Evolutionary conservation across 257 asterid genomes (phyloP).

Genomic region (Lycium barbarum): DNA sequence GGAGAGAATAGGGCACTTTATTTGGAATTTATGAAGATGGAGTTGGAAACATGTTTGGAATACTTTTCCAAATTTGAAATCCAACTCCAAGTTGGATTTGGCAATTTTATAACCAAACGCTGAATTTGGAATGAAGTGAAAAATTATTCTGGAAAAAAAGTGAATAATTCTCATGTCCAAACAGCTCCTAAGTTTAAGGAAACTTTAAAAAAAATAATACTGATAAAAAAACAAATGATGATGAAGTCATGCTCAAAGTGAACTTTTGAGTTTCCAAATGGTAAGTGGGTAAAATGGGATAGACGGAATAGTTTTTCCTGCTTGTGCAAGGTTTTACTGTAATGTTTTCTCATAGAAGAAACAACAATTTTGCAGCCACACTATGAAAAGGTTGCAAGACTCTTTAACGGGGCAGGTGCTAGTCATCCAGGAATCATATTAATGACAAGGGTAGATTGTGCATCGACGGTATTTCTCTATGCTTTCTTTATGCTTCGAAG

Average conservation of each 20-base stretch:
- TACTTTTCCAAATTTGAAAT: no score
- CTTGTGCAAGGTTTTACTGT: slow-evolving; percentile 6
- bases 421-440: slow-evolving; percentile 84
- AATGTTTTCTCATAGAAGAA: slow-evolving; percentile 39
- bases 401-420: slow-evolving; percentile 89
- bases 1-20: no score
- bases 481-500: slow-evolving; percentile 23
- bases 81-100: no score
- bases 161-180: no score
- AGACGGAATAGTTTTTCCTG: background rate
- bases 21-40: no score
- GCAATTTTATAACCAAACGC: no score
- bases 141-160: no score
- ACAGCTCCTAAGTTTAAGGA: no score
- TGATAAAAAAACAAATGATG: background rate
- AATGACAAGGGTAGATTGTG: slow-evolving; percentile 95
- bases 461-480: slow-evolving; percentile 67
- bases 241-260: background rate
- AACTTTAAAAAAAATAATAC: no score
- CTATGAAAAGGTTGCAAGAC: slow-evolving; percentile 90
- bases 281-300: background rate
- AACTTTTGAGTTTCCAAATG: background rate
- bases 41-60: no score
- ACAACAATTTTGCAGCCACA: slow-evolving; percentile 69
- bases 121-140: no score